phyloP scores from a whole-genome alignment of 176 grass and related monocot species.

The Aegilops speltoides region DNA sequence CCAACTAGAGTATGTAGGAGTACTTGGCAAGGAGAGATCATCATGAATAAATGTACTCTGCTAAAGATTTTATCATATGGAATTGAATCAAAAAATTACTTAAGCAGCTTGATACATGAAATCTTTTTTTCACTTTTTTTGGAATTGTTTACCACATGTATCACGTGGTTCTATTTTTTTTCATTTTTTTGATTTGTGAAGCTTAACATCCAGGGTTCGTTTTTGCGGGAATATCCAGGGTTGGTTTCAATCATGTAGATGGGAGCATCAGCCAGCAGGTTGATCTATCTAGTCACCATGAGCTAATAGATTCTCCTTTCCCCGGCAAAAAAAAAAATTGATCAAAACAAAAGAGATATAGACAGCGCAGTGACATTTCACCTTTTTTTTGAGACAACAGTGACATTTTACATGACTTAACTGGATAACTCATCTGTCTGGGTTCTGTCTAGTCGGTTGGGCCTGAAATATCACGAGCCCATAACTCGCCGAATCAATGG shows the following conservation, averaged over 20 bases:
- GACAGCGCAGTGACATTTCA: neutral
- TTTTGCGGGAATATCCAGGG: neutral
- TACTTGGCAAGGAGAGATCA: neutral
- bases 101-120: no score
- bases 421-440: neutral
- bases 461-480: slow-evolving; percentile 9
- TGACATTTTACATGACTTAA: neutral
- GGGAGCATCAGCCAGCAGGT: neutral
- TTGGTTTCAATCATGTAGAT: neutral
- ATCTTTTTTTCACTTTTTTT: no score
- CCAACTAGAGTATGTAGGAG: no score
- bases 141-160: no score
- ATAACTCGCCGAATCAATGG: neutral
- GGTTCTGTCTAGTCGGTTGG: neutral
- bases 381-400: neutral
- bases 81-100: neutral
- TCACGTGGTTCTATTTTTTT: no score
- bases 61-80: neutral
- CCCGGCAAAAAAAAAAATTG: neutral
- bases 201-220: no score
- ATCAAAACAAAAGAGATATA: neutral
- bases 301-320: no score
- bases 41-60: neutral
- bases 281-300: neutral
- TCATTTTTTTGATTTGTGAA: no score